Conservation (phyloP, 768 basidiomycete genomes). For the Porpolomopsis calyptriformis region DNA sequence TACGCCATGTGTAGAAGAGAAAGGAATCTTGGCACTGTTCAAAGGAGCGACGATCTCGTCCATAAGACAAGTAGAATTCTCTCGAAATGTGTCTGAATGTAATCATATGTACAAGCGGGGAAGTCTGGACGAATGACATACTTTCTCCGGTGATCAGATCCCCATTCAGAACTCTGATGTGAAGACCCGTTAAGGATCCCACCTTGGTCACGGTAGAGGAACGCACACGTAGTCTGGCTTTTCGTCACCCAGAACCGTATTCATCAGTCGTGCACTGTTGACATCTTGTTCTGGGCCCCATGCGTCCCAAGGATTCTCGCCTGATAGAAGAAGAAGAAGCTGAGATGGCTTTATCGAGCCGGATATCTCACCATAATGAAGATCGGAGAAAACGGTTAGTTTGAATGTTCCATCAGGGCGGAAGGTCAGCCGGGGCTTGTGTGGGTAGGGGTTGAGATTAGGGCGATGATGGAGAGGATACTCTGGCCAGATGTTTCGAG, state of each 20-base stretch:
- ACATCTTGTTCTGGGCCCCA: constrained; percentile 62
- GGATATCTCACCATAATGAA: constrained; percentile 16
- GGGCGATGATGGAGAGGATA: not conserved
- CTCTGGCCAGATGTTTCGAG: too few relatives aligned
- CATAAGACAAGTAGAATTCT: constrained; percentile 57
- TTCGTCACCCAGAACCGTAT: constrained; percentile 43
- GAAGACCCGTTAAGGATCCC: not conserved
- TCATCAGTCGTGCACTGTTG: constrained; percentile 52
- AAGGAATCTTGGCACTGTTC: constrained; percentile 57
- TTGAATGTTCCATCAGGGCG: constrained; percentile 54
- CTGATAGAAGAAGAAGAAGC: constrained; percentile 68
- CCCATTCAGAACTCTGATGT: constrained; percentile 46
- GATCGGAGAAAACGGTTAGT: constrained; percentile 61
- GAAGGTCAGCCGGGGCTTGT: constrained; percentile 42
- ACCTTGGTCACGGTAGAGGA: not conserved
- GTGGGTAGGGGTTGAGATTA: constrained; percentile 27
- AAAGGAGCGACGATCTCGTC: constrained; percentile 55
- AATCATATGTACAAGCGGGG: constrained; percentile 25
- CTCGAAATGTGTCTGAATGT: constrained; percentile 54
- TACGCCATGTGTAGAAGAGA: constrained; percentile 60
- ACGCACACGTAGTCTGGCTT: constrained; percentile 61
- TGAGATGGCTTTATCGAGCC: constrained; percentile 25
- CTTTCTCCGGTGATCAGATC: constrained; percentile 70
- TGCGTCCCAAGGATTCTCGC: constrained; percentile 61
- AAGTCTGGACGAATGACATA: constrained; percentile 42